Base-by-base conservation (phyloP, 2,329 filamentous ascomycete species). In the Aspergillus piperis region DNA sequence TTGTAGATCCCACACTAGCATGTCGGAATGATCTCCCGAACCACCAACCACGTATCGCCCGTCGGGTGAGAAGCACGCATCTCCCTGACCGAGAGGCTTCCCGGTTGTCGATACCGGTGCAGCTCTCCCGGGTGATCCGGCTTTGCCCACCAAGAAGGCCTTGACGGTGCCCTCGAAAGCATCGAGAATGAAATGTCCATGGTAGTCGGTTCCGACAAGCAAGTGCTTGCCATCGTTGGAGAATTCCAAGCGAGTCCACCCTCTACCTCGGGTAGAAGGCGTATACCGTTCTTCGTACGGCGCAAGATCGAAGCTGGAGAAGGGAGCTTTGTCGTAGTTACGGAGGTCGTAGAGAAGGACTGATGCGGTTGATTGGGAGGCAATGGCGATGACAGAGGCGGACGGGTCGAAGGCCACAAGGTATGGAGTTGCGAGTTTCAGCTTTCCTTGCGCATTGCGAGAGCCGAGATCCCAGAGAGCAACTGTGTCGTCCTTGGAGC, bases 191-290 rank as follows among this genome's bases (percentile, higher is more conserved):
- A 95, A 96, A 75, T 99, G 95, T 0, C 92, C 92, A 54, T 84
- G 84, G 6, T 90, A 91, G 52, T 89, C 91, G 2, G 94, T 98
- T 13, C 90, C 91, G 17, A 99, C 76, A 5, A 99, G 83, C 51
- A 99, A 78, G 62, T 86, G 86, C 71, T 96, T 96, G 17, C 95
- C 95, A 70, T 99, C 95, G 70, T 99, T 99, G 60, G 91, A 95
- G 73, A 99, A 98, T 70, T 96, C 92, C 44, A 99, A 83, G 68
- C 90, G 92, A 1, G 91, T 95, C 95, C 95, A 99, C 66, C 74
- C 76, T 48, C 78, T 71, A 38, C 78, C 78, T 27, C 78, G 81
- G 52, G 78, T 82, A 48, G 78, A 81, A 51, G 76, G 79, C 41
- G 75, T 84, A 62, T 75, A 82, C 68, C 77, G 73, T 66, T 90